A percentile compares a stretch with the other conserved stretches of the same genome.
Conservation (phyloP, 495 filamentous ascomycete genomes). For the Podospora comata region DNA sequence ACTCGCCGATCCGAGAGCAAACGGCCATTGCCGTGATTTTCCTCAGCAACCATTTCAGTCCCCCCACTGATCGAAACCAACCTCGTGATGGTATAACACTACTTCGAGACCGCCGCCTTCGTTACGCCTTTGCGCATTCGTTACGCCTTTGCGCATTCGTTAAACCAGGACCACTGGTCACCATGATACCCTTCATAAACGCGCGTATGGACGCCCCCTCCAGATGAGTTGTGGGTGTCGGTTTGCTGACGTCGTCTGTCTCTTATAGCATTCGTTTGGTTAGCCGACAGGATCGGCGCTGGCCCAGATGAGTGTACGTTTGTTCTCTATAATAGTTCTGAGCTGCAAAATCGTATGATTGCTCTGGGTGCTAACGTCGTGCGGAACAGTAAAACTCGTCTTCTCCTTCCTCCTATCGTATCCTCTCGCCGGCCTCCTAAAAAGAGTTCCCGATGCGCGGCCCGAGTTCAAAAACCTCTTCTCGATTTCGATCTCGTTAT, state of each 20-base stretch:
- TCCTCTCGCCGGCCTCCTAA: constrained; percentile 82
- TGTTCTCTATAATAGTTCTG: not conserved
- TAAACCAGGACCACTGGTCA: constrained; percentile 9
- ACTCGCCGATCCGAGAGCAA: not conserved
- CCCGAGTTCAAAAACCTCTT: constrained; percentile 90
- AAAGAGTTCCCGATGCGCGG: constrained; percentile 81
- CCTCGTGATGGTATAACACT: constrained; percentile 10
- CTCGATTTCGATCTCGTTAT: constrained; percentile 75
- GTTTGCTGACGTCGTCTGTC: constrained; percentile 28
- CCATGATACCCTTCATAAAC: constrained; percentile 87
- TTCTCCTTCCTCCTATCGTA: constrained; percentile 90
- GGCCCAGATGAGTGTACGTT: constrained; percentile 78
- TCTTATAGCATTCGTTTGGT: constrained; percentile 68
- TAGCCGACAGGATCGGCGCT: constrained; percentile 63
- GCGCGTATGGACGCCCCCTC: constrained; percentile 52
- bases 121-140: constrained; percentile 1
- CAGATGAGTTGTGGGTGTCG: not conserved
- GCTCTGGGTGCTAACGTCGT: constrained; percentile 16
- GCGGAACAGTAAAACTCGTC: constrained; percentile 78
- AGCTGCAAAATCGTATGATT: not conserved
- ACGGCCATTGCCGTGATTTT: not conserved
- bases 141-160: not conserved
- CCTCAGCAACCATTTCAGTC: not conserved
- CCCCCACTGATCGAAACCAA: not conserved
- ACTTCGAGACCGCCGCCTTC: not conserved